Evolutionary conservation across 2,329 filamentous ascomycete species (phyloP), one percentile per base, ranked within the genome.

Genomic region (Berkeleyomyces rouxiae): DNA sequence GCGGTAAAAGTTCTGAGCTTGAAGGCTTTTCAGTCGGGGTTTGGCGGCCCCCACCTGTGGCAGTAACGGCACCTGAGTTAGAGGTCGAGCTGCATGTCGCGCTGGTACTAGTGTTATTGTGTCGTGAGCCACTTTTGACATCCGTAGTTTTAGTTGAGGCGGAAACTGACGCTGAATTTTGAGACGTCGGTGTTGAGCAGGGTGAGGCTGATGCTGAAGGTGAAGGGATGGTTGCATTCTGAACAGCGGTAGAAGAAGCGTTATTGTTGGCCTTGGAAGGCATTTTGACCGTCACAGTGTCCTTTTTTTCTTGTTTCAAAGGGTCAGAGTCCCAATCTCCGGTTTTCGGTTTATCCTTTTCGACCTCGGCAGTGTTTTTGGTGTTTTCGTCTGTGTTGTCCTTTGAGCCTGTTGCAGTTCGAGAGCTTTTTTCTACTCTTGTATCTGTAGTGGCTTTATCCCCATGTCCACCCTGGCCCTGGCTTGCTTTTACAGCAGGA

Each of bases 1-100:
- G 68, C 33, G 67, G 68, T 42, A 66, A 62, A 67, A 67, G 64
- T 59, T 74, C 72, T 36, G 69, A 63, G 65, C 77, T 76, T 68
- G 78, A 77, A 59, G 74, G 70, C 43, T 64, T 64, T 61, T 61
- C 51, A 42, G 57, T 64, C 6, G 59, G 58, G 13, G 62, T 61
- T 58, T 58, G 55, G 13, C 47, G 58, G 39, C 57, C 33, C 7
- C 36, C 62, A 36, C 62, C 53, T 11, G 42, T 44, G 43, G 6
- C 44, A n/a, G 4, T 9, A n/a, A 16, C 36, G 7, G 40, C 51
- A 13, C 40, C 33, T 7, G 42, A 5, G 44, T 33, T 59, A 10
- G 11, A 44, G 44, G 37, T 59, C 23, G 58, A 47, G 62, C 7
- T 53, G 59, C n/a, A 36, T 43, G 31, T 58, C 43, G 36, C 53